phyloP scores from a whole-genome alignment of 345 rosid species.

The Rhizophora apiculata region DNA sequence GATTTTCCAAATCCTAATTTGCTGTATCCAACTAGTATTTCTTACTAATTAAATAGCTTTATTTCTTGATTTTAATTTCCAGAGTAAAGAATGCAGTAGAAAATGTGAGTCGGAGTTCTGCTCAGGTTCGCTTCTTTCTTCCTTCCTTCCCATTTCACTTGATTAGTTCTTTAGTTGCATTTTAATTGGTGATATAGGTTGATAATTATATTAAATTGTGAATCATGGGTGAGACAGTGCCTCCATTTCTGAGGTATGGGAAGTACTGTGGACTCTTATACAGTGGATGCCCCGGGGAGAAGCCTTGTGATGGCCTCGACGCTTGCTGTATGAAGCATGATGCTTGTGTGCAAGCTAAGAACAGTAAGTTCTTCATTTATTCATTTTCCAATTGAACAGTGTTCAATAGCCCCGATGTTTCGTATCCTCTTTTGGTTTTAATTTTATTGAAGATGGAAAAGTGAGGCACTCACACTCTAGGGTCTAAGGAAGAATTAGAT shows the following conservation, averaged over 20 bases:
- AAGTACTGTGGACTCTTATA: conserved; percentile 86
- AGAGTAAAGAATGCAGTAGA: conserved; percentile 80
- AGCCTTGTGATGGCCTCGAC: conserved; percentile 90
- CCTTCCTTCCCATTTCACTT: not conserved
- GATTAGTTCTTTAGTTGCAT: not conserved
- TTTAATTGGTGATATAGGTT: not conserved
- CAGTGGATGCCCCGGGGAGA: conserved; percentile 92
- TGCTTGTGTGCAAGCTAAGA: conserved; percentile 60
- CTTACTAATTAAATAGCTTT: too few species aligned
- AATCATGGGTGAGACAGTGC: conserved; percentile 39
- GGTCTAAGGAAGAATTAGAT: too few species aligned
- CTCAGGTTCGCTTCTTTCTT: conserved; percentile 38
- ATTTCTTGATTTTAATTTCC: conserved; percentile 6
- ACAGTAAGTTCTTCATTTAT: conserved; percentile 41
- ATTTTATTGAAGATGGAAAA: too few species aligned
- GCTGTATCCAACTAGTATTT: not conserved
- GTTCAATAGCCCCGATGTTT: too few species aligned
- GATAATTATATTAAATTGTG: not conserved
- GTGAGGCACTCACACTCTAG: too few species aligned
- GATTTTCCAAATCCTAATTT: not conserved
- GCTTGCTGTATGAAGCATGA: conserved; percentile 97
- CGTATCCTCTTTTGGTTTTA: too few species aligned
- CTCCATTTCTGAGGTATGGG: conserved; percentile 80
- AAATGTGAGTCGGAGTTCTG: conserved; percentile 87
- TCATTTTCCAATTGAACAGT: not conserved